Evolutionary conservation across 371 early-diverging fungal genomes (phyloP), one percentile per base, ranked within the genome.

Genomic region (Syncephalastrum sp.): DNA sequence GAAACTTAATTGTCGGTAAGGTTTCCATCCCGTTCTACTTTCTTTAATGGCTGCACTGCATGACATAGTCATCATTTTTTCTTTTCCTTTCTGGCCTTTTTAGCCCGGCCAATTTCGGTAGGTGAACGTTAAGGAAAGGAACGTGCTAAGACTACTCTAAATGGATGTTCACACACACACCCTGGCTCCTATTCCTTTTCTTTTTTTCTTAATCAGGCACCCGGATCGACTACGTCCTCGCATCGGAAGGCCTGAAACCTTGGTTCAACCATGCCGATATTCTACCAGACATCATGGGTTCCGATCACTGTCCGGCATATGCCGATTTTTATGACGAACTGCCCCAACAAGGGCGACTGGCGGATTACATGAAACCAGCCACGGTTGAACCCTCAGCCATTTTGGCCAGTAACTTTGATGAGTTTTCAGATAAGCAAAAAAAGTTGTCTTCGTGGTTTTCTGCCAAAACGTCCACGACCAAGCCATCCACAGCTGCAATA

Each of bases 291-390:
- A 67, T 92, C 4, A 62, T 84, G 57, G 96, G 96, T 1, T 88
- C 89, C n/a, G 96, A 96, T 69, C 96, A 96, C 65, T 94, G 94
- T 60, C 95, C 94, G 0, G 92, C 92, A 0, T 70, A 76, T 42
- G 84, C 81, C 2, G 80, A 81, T 38, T 68, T 94, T 23, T 60
- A 63, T 42, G 79, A 73, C 17, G 70, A 74, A 13, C 58, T 63
- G 10, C 54, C 62, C 1, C 66, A 54, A 3, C 47, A 21, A 21
- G 19, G 42, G 3, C 17, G 38, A 8, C 49, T 46, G 17, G 8
- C 42, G 33, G 65, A 63, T 17, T 12, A 7, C 42, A 53, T 54
- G 57, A 52, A 51, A 13, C 38, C 58, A 13, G 25, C 49, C 14
- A 21, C 29, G 1, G 16, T 16, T 4, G 67, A 69, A n/a, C 64